Evolutionary conservation across 345 rosid species (phyloP).

Genomic region (Eucalyptus virginea): DNA sequence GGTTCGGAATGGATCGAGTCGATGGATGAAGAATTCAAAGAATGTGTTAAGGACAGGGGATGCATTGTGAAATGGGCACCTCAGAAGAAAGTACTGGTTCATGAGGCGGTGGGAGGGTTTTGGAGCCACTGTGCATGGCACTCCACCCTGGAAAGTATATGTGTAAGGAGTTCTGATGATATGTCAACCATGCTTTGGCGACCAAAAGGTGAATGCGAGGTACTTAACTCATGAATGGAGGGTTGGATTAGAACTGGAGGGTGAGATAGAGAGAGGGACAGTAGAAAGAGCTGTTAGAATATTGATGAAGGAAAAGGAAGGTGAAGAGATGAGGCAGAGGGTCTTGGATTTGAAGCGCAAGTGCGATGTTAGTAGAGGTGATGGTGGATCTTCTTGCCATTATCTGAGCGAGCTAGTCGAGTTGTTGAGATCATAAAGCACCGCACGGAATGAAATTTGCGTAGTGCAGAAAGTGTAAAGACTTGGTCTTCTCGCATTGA

Average conservation of each 20-base stretch:
- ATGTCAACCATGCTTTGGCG: conserved; percentile 16
- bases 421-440: neutral
- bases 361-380: neutral
- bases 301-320: conserved; percentile 16
- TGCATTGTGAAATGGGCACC: conserved; percentile 39
- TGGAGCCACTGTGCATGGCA: conserved; percentile 48
- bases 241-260: conserved; percentile 14
- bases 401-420: conserved; percentile 7
- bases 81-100: conserved; percentile 20
- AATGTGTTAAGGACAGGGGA: conserved; percentile 9
- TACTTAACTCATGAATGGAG: conserved; percentile 28
- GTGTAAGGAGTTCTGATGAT: conserved; percentile 32
- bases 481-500: no score
- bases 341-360: conserved; percentile 2
- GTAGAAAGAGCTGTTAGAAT: conserved; percentile 12
- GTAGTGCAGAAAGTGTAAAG: no score
- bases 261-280: conserved; percentile 2
- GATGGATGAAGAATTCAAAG: neutral
- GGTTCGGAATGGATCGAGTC: neutral
- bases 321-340: conserved; percentile 19
- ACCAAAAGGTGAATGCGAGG: conserved; percentile 28
- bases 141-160: conserved; percentile 27
- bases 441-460: no score
- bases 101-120: conserved; percentile 22
- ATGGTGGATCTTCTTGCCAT: conserved; percentile 7